Conservation (phyloP, 495 filamentous ascomycete genomes). For the Lasiosphaeria hispida region DNA sequence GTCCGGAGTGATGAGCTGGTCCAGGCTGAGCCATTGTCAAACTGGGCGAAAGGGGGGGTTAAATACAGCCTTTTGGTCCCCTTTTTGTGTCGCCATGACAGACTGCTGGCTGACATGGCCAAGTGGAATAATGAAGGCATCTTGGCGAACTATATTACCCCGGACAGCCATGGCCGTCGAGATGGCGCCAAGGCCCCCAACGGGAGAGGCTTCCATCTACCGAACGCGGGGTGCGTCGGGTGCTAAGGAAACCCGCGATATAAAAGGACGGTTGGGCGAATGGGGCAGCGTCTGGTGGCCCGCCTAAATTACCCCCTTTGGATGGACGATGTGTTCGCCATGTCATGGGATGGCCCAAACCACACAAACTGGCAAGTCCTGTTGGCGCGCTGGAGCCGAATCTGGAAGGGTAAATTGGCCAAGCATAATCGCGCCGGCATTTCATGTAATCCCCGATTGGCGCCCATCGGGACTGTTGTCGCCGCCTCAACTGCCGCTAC, state of each 20-base stretch:
- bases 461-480: too few relatives aligned
- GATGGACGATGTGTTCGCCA: too few relatives aligned
- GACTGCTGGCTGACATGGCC: not conserved
- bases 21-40: too few relatives aligned
- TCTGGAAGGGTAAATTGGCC: too few relatives aligned
- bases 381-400: too few relatives aligned
- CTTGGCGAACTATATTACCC: slow-evolving; percentile 15
- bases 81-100: not conserved
- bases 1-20: not conserved
- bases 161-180: slow-evolving; percentile 11
- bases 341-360: too few relatives aligned
- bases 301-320: slow-evolving; percentile 1
- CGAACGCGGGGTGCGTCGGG: slow-evolving; percentile 18
- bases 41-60: too few relatives aligned
- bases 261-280: slow-evolving; percentile 1
- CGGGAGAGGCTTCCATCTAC: slow-evolving; percentile 20
- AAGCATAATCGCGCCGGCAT: too few relatives aligned
- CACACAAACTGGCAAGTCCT: too few relatives aligned
- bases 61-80: not conserved
- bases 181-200: slow-evolving; percentile 3
- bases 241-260: not conserved
- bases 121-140: not conserved
- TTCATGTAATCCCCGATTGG: too few relatives aligned
- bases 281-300: not conserved
- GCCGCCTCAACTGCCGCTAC: too few relatives aligned